Base-by-base conservation (phyloP, 2,329 filamentous ascomycete species). In the Penicillium sp. region DNA sequence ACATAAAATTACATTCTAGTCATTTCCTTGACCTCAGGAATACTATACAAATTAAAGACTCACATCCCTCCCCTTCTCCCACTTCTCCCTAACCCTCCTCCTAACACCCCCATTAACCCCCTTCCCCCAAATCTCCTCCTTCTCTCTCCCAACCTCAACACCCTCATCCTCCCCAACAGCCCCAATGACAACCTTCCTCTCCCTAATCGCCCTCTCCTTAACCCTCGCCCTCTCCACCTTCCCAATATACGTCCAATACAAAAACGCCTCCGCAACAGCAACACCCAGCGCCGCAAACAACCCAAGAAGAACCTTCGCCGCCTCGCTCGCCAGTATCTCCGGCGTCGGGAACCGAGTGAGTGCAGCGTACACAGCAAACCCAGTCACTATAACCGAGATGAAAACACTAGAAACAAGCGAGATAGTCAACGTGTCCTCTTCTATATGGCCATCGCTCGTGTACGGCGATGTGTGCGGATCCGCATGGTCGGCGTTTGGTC, bases 321-420 rank as follows among this genome's bases (percentile, higher is more conserved):
- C 69, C 54, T 73, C 70, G 5, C 68, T 69, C 9, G 67, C 52
- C 30, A 75, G 43, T 6, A 72, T 61, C 2, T 63, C 58, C 3
- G 74, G 71, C 37, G 73, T 73, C 12, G 65, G 66, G 52, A 75
- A 77, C 40, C 67, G 69, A 3, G 67, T 69, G 31, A 77, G 60
- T 11, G 74, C 72, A 71, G 75, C 77, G 59, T 77, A 80, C 3
- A 77, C 74, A 28, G 75, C 75, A 51, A 76, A 75, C 25, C 77
- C 77, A n/a, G 78, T 79, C 42, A 92, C 90, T 3, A 93, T 77
- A 50, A 97, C 89, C 49, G 90, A 96, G 50, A 96, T 80, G 37
- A 97, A 77, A 48, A 97, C 91, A 72, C 97, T 99, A 66, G 96
- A 81, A 49, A 97, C 91, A 8, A 97, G 79, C 40, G 74, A 76